A percentile compares a stretch with the other conserved stretches of the same genome.
phyloP scores from a whole-genome alignment of 768 basidiomycete genomes.

The Russula vinacea region DNA sequence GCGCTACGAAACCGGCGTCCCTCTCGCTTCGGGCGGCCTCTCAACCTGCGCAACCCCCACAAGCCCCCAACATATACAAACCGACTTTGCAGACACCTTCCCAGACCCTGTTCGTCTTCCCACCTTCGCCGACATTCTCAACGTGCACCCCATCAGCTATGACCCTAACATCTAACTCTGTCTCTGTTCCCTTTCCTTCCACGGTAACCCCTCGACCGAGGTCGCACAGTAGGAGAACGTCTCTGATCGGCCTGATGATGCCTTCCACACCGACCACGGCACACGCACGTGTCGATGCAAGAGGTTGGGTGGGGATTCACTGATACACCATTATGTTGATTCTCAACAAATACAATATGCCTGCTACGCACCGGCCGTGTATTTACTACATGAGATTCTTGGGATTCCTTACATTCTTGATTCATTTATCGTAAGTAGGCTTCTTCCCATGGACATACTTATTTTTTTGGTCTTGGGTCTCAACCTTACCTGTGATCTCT shows the following conservation, averaged over 20 bases:
- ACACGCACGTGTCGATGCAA: conserved; percentile 78
- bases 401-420: not conserved
- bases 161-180: conserved; percentile 68
- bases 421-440: conserved; percentile 1
- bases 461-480: conserved; percentile 13
- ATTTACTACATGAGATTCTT: not conserved
- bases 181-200: conserved; percentile 53
- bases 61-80: conserved; percentile 32
- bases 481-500: conserved; percentile 13
- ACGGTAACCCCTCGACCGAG: conserved; percentile 65
- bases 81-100: conserved; percentile 52
- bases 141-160: conserved; percentile 74
- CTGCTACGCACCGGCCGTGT: conserved; percentile 6
- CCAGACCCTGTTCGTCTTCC: conserved; percentile 84
- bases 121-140: conserved; percentile 63
- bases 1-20: conserved; percentile 55
- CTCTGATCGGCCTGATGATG: conserved; percentile 67
- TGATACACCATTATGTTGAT: conserved; percentile 26
- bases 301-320: conserved; percentile 69
- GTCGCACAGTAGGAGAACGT: conserved; percentile 61
- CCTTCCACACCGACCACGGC: conserved; percentile 76
- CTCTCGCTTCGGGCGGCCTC: conserved; percentile 45
- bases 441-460: conserved; percentile 27
- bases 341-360: not conserved
- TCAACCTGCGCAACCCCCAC: conserved; percentile 29